Base-by-base conservation (phyloP, 495 filamentous ascomycete genomes). In the Aspergillus bertholletiae region DNA sequence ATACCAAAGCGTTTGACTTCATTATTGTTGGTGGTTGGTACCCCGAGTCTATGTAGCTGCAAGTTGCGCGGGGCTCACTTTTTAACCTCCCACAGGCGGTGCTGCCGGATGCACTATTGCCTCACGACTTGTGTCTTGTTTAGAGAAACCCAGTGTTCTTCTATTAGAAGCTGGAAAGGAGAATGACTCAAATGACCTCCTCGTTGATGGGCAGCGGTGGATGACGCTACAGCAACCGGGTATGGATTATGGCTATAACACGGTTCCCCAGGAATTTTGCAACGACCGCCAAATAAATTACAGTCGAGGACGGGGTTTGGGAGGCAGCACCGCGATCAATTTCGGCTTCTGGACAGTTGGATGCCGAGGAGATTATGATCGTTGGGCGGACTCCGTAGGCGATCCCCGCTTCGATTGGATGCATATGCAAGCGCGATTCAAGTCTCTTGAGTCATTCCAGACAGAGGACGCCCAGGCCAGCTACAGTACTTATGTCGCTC, bases 181-280 rank as follows among this genome's bases (percentile, higher is more conserved):
- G 17, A 82, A 83, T 54, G 69, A 75, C 23, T 78, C 83, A 49
- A 51, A 55, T 2, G 55, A 62, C 17, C 66, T 76, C 11, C 74
- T 73, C 9, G 72, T 81, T 21, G 72, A 76, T 56, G 80, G 77
- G 8, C 74, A 84, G 58, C 69, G 83, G 23, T 85, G 67, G 62
- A 57, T 67, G 17, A 80, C 81, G 0, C 79, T 81, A 49, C 65
- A 59, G 55, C 70, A 78, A 43, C 56, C 61, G 34, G 57, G 53
- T 6, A 54, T 85, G 56, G 84, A 85, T 56, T 87, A 78, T 75
- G 80, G 77, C 0, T 86, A 86, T 67, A 77, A 83, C 53, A 86
- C 81, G 0, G 69, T 59, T 0, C 78, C 83, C 0, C 84, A 87
- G 54, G 59, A 66, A 17, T 57, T 80, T 54, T 77, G 79, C 46